These are phyloP conservation scores for Ramalina peruviana DNA, from an alignment of 495 filamentous ascomycete genomes.

Conservation along the genomic window DNA sequence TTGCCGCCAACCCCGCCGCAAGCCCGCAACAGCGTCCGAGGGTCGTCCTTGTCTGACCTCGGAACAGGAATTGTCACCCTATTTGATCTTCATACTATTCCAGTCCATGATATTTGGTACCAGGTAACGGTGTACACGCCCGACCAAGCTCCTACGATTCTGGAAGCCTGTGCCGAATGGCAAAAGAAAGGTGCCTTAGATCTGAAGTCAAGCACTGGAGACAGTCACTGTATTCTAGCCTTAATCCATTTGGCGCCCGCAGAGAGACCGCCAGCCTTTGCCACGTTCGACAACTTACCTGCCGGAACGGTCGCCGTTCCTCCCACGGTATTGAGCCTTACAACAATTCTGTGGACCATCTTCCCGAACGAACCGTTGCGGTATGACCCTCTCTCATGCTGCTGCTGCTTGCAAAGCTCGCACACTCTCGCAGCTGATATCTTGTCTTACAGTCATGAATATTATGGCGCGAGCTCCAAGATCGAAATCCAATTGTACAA, in stretches of 20 bases:
- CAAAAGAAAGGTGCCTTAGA: slow-evolving; percentile 4
- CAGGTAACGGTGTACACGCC: neutral
- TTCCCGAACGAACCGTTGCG: neutral
- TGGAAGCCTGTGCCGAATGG: slow-evolving; percentile 5
- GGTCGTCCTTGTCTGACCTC: slow-evolving; percentile 16
- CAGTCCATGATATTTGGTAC: slow-evolving; percentile 5
- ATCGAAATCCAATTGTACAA: slow-evolving; percentile 3
- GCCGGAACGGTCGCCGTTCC: too few species aligned
- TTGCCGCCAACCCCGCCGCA: too few species aligned
- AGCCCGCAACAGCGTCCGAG: too few species aligned
- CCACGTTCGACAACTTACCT: too few species aligned
- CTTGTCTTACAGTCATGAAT: neutral
- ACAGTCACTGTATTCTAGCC: slow-evolving; percentile 1
- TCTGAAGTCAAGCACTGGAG: slow-evolving; percentile 1
- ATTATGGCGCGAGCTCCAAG: slow-evolving; percentile 1
- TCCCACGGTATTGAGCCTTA: neutral
- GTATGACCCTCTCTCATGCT: too few species aligned
- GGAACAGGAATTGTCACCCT: slow-evolving; percentile 41
- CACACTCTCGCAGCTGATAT: neutral
- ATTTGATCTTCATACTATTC: slow-evolving; percentile 38
- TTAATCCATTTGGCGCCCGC: slow-evolving; percentile 4
- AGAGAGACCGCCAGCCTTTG: slow-evolving; percentile 11
- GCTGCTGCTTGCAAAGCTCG: neutral
- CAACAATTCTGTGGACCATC: neutral
- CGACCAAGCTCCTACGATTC: neutral